Evolutionary conservation across 129 eudicot species (phyloP), one percentile per base, ranked within the genome.

Genomic region (Ambrosia artemisiifolia): DNA sequence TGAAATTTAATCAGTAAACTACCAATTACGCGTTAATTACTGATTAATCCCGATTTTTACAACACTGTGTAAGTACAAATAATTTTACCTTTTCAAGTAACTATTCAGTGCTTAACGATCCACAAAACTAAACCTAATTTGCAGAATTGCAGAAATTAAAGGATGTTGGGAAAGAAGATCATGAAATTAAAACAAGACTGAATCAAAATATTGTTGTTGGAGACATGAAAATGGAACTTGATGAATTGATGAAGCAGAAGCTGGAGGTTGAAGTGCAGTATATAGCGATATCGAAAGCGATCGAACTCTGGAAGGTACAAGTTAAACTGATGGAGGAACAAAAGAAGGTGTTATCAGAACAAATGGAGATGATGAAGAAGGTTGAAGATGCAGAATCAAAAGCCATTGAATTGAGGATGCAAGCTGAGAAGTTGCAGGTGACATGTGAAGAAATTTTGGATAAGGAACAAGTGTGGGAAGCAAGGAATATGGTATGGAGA

Each of bases 61-160:
- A 38, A 38, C 43, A 38, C 43, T 38, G 43, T 38, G 1, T 24
- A 24, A 24, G 28, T 6, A 0, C 6, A 38, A 38, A 2, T 38
- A 38, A 38, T 38, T 3, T 2, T 5, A 36, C 42, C 42, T 36
- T 36, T 36, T 36, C 42, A 36, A 36, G 42, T 4, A 36, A 36
- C 42, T 0, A 38, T 38, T 5, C 6, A 7, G 43, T 38, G 43
- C 43, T 38, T 6, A 38, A 38, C 8, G 12, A 33, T 34, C 38
- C 35, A 0, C 67, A 14, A 62, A 59, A 32, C 11, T 5, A 34
- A 62, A 14, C 20, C 67, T 14, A 5, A 17, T 50, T 4, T 2
- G 64, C 74, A 53, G 75, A 70, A 54, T 4, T 70, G 51, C 64
- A 53, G 6, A 38, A 70, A 54, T 2, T 70, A 38, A 55, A 70